Conservation (phyloP, 768 basidiomycete species). For the Pleurotus tuber-regium region DNA sequence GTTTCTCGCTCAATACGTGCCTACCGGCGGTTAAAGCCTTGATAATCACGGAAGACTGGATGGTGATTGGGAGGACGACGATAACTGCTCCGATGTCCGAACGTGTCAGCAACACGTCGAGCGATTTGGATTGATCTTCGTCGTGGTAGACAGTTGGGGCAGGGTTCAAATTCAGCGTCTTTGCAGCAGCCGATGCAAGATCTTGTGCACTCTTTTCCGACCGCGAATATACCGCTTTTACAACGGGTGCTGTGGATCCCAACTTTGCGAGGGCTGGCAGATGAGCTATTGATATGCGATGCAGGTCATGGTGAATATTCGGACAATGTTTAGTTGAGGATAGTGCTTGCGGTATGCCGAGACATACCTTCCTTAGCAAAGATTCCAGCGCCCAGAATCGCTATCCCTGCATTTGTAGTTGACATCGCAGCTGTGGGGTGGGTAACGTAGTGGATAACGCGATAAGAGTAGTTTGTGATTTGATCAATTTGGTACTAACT, state of each 20-base stretch:
- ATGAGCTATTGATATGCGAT: slow-evolving; percentile 50
- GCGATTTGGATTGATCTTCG: slow-evolving; percentile 36
- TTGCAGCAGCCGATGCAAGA: slow-evolving; percentile 46
- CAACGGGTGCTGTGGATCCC: slow-evolving; percentile 39
- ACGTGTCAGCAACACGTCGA: slow-evolving; percentile 66
- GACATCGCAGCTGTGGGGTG: too few species aligned
- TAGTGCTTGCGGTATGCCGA: slow-evolving; percentile 18
- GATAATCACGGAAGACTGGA: slow-evolving; percentile 67
- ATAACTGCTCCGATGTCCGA: slow-evolving; percentile 72
- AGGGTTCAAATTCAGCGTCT: slow-evolving; percentile 34
- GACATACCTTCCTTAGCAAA: slow-evolving; percentile 71
- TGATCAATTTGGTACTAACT: too few species aligned
- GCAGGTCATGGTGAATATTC: slow-evolving; percentile 22
- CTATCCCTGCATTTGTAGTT: slow-evolving; percentile 50
- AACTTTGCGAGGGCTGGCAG: slow-evolving; percentile 66
- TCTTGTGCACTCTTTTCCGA: slow-evolving; percentile 58
- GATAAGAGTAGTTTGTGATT: slow-evolving; percentile 10
- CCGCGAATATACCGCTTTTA: slow-evolving; percentile 79
- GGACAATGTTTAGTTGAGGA: slow-evolving; percentile 13
- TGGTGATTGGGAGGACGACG: slow-evolving; percentile 73
- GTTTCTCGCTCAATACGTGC: slow-evolving; percentile 89
- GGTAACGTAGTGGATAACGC: slow-evolving; percentile 3
- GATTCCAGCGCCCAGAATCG: slow-evolving; percentile 79
- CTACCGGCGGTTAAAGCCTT: slow-evolving; percentile 73
- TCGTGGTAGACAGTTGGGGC: slow-evolving; percentile 58